Base-by-base conservation (phyloP, 345 rosid species). In the Diplotaxis tenuifolia region DNA sequence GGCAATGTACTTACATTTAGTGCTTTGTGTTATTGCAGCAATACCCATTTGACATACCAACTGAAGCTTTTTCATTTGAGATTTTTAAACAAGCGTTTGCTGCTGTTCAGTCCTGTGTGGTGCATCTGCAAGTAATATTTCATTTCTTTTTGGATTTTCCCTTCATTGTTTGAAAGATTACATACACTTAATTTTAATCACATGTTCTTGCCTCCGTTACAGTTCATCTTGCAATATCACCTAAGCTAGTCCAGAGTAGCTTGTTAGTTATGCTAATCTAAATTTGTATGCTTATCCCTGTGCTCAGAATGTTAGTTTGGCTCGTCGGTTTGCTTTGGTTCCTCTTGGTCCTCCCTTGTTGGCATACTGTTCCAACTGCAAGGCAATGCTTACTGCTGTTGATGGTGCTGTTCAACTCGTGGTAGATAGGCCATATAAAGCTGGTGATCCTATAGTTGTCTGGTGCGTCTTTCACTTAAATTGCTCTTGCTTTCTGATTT, bases 301-400 rank as follows among this genome's bases (percentile, higher is more conserved):
- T 79, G 21, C 75, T 76, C 95, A 94, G 98, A 94, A 89, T 83
- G 98, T 94, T 50, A 85, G 95, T 75, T 85, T 94, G 82, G 97
- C 97, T 69, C 85, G 98, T 61, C 89, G 98, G 78, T 94, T 94
- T 85, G 98, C 98, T 50, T 80, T 94, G 83, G 98, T 89, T 68
- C 98, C 98, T 72, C 95, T 94, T 84, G 98, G 98, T 50, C 98
- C 98, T 59, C 98, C 98, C 66, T 78, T 94, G 83, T 85, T 94
- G 68, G 88, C 97, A 20, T 94, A 94, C 82, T 77, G 89, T 71
- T 91, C 96, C 87, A 91, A 87, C 73, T 94, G 93, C 83, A 91
- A 87, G 84, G 93, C 98, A 73, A 94, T 94, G 96, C 81, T 91
- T 75, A 85, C 85, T 19, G 97, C 93, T 55, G 85, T 83, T 81